Evolutionary conservation across 78 protist species (phyloP).

Genomic region (Protostelium mycophagum): DNA sequence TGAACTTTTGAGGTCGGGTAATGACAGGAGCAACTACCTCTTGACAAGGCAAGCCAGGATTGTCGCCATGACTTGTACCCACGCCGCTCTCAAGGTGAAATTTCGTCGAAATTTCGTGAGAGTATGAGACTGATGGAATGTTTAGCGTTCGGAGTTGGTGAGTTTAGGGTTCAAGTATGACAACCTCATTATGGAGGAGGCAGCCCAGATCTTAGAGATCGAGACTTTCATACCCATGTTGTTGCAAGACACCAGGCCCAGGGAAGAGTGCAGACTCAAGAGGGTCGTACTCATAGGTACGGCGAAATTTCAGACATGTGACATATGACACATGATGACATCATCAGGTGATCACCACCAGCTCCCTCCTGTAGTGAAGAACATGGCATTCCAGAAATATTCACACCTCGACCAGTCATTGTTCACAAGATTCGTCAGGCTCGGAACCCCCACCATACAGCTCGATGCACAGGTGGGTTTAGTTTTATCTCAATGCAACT

Average conservation of each 20-base stretch:
- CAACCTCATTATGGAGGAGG: conserved; percentile 94
- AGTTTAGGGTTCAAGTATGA: conserved; percentile 84
- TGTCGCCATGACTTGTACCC: conserved; percentile 98
- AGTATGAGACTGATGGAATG: background rate
- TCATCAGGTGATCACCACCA: conserved; percentile 98
- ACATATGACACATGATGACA: conserved; percentile 88
- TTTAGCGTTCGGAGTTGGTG: conserved; percentile 8
- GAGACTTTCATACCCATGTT: conserved; percentile 96
- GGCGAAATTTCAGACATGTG: conserved; percentile 14
- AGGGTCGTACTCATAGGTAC: conserved; percentile 78
- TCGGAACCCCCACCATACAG: conserved; percentile 77
- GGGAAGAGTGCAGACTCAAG: conserved; percentile 58
- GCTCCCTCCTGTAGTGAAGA: conserved; percentile 94
- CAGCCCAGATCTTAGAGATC: conserved; percentile 90
- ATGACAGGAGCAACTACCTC: conserved; percentile 84
- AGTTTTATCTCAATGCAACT: too few species aligned
- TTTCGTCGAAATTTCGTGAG: background rate
- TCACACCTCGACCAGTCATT: conserved; percentile 78
- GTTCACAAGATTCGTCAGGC: conserved; percentile 65
- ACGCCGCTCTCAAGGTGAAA: conserved; percentile 87
- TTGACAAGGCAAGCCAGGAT: conserved; percentile 83
- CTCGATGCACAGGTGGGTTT: conserved; percentile 77
- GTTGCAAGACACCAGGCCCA: conserved; percentile 67
- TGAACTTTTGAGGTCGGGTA: conserved; percentile 80
- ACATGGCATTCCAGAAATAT: conserved; percentile 79